These are phyloP conservation scores for Colletotrichum chrysophilum DNA, from an alignment of 2,329 filamentous ascomycete genomes.

Conservation along the genomic window DNA sequence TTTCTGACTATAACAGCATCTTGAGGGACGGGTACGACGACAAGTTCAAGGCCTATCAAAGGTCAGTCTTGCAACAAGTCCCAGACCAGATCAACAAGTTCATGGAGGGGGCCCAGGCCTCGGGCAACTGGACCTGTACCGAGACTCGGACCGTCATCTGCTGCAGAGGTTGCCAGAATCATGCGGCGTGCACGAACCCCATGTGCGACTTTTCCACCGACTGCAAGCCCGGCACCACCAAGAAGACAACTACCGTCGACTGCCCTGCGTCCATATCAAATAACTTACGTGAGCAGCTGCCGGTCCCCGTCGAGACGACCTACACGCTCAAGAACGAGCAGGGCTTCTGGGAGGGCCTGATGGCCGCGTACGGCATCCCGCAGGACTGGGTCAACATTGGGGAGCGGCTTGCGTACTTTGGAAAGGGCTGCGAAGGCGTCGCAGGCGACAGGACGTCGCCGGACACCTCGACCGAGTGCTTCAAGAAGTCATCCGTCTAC, in stretches of 20 bases:
- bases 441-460: not conserved
- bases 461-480: not conserved
- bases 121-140: not conserved
- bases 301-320: not conserved
- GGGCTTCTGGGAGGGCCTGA: not conserved
- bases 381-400: not conserved
- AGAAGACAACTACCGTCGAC: not conserved
- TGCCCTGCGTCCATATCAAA: not conserved
- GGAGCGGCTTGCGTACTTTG: not conserved
- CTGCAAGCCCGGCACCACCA: not conserved
- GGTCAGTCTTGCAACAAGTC: not conserved
- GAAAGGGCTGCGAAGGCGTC: not conserved
- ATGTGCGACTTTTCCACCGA: not conserved
- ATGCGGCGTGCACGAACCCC: not conserved
- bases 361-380: not conserved
- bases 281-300: not conserved
- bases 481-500: not conserved
- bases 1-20: not conserved
- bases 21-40: not conserved
- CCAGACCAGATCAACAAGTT: not conserved
- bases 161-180: not conserved
- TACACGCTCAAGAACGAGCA: not conserved
- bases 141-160: not conserved
- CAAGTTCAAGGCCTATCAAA: not conserved
- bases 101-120: not conserved